phyloP scores from a whole-genome alignment of 768 basidiomycete genomes.

The Xerocomus potaroensis region DNA sequence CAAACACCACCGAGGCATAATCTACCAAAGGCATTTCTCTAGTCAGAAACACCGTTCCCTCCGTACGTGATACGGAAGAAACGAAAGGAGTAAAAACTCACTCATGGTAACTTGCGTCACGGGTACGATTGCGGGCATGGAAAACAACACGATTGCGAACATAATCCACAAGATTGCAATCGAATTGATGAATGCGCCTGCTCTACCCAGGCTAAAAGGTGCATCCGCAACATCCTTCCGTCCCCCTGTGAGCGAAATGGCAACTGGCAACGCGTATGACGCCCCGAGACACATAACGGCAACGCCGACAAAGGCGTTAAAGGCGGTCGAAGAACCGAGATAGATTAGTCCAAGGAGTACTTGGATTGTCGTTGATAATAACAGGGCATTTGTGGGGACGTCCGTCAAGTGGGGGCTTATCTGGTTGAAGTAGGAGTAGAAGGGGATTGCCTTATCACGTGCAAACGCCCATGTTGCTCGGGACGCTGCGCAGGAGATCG shows the following conservation, averaged over 20 bases:
- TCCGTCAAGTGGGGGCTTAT: conserved; percentile 39
- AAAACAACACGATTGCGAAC: conserved; percentile 63
- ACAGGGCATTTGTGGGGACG: conserved; percentile 56
- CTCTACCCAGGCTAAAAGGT: conserved; percentile 45
- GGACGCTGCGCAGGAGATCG: conserved; percentile 62
- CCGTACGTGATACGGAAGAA: no score
- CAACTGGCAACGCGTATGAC: conserved; percentile 61
- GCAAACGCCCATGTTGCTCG: conserved; percentile 71
- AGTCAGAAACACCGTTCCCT: background rate
- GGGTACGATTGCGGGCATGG: conserved; percentile 62
- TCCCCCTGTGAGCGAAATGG: conserved; percentile 44
- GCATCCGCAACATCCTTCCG: conserved; percentile 45
- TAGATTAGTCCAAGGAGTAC: conserved; percentile 59
- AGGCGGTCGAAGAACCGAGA: conserved; percentile 58
- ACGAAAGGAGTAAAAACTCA: background rate
- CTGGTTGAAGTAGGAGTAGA: conserved; percentile 43
- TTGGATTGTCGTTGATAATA: conserved; percentile 56
- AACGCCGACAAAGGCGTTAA: conserved; percentile 66
- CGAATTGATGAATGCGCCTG: conserved; percentile 44
- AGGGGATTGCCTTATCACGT: conserved; percentile 61
- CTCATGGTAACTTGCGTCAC: conserved; percentile 50
- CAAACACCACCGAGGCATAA: conserved; percentile 64
- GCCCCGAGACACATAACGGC: conserved; percentile 62
- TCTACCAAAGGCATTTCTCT: conserved; percentile 33
- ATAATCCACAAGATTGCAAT: conserved; percentile 55